Base-by-base conservation (phyloP, 768 basidiomycete species). In the Suillus weaverae region DNA sequence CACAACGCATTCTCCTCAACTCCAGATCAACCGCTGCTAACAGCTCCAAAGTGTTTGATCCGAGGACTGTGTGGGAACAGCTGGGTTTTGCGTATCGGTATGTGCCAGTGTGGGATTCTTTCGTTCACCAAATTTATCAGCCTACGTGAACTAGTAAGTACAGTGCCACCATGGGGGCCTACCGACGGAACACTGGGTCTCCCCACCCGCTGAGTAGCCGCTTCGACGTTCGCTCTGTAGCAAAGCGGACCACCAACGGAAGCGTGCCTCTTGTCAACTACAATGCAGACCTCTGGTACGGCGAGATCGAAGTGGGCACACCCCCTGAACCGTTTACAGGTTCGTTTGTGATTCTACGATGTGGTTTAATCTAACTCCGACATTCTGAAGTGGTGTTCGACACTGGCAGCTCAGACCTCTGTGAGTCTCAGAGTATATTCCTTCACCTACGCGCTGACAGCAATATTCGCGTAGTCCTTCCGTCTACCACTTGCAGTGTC, bases 321-420 rank as follows among this genome's bases (percentile, higher is more conserved):
- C 85, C 85, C 11, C 68, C 80, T 2, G 67, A 71, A 60, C 39
- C 56, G 2, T 84, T 79, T 66, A 76, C 72, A 57, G 79, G 81
- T 81, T 63, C 69, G 63, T 26, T 6, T 20, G 20, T 5, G 1
- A 9, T 32, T 48, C 10, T 50, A 30, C 35, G 18, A 44, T 33
- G 2, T 33, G 35, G 33, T 38, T 1, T 48, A 61, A 30, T n/a
- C 32, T 54, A 11, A 54, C 66, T 53, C 1, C 18, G 7, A 35
- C 60, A 18, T 11, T 48, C 22, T 33, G 35, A 36, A 82, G 82
- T 82, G 67, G 81, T 81, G 66, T 81, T 82, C 63, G 83, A 84
- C 68, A 84, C 83, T 11, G 82, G 84, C 50, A 84, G 83, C 53
- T 77, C 81, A 65, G 85, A 86, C 68, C 69, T 83, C 14, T 64